Base-by-base conservation (phyloP, 805 yeast genomes). In the Yamadazyma paraphyllophila region DNA sequence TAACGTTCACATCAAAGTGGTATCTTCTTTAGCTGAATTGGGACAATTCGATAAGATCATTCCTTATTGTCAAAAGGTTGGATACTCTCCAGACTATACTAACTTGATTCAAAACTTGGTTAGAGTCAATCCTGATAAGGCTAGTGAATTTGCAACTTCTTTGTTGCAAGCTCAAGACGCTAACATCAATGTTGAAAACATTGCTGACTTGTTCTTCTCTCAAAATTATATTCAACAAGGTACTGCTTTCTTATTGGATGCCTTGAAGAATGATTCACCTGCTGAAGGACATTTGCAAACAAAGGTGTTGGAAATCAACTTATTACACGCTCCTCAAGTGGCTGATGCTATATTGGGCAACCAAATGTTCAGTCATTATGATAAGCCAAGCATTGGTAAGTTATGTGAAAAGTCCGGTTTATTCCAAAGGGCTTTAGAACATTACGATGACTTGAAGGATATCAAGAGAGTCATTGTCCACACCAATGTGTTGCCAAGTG, bases 281-380 rank as follows among this genome's bases (percentile, higher is more conserved):
- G 85, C 91, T 52, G 96, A 94, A 62, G 97, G 97, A 13, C 96
- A 90, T 60, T 76, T 94, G 61, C 99, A 94, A 76, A 94, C 99
- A 7, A 82, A 96, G 60, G 81, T 94, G 42, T 79, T 94, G 55
- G 99, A 94, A 69, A 89, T 88, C 55, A 94, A 94, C 67, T 76
- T 94, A 63, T 67, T 88, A 62, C 95, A 91, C 65, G 99, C 99
- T 13, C 99, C 99, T 42, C 99, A 94, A 76, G 99, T 94, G 46
- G 99, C 99, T 36, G 99, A 94, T 69, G 99, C 99, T 15, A 94
- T 94, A 55, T 77, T 94, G 59, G 97, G 97, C 49, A 94, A 92
- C 67, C 83, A 84, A 49, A 92, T 94, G 88, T 94, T 95, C 73
- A 82, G 91, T 54, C 97, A 91, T 63, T 94, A 88, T 66, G 99